phyloP scores from a whole-genome alignment of 2,329 filamentous ascomycete genomes.

The Gnomoniopsis smithogilvyi region DNA sequence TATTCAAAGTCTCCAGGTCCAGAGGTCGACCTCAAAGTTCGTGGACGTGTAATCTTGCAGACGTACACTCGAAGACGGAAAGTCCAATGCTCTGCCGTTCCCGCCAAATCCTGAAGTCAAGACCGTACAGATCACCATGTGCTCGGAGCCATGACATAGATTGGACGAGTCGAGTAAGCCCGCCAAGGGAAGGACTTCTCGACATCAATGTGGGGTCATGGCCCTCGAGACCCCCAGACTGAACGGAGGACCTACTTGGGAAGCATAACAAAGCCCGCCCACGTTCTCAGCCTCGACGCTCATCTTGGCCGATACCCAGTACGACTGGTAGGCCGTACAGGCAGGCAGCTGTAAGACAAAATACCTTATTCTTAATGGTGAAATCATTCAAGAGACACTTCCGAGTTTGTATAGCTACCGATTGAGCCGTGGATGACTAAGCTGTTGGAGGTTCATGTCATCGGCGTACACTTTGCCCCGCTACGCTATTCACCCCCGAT shows the following conservation, averaged over 20 bases:
- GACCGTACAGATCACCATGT: neutral
- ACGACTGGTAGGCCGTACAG: too few species aligned
- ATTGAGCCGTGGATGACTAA: neutral
- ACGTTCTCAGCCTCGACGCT: too few species aligned
- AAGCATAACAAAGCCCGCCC: too few species aligned
- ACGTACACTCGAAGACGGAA: neutral
- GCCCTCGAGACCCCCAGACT: too few species aligned
- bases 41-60: neutral
- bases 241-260: too few species aligned
- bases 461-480: conserved; percentile 2
- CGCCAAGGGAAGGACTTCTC: neutral
- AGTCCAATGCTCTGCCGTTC: neutral
- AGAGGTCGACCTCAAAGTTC: too few species aligned
- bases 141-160: neutral
- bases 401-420: too few species aligned
- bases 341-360: too few species aligned
- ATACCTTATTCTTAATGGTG: too few species aligned
- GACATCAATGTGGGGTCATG: neutral
- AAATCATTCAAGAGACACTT: neutral
- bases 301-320: too few species aligned
- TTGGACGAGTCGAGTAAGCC: neutral
- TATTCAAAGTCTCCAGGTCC: too few species aligned
- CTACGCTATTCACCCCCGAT: neutral
- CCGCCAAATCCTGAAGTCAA: neutral
- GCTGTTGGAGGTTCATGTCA: neutral